Percentiles rank a stretch among this genome's conserved stretches.
phyloP scores from a whole-genome alignment of 169 alveolate species.

The Eimeria falciformis region DNA sequence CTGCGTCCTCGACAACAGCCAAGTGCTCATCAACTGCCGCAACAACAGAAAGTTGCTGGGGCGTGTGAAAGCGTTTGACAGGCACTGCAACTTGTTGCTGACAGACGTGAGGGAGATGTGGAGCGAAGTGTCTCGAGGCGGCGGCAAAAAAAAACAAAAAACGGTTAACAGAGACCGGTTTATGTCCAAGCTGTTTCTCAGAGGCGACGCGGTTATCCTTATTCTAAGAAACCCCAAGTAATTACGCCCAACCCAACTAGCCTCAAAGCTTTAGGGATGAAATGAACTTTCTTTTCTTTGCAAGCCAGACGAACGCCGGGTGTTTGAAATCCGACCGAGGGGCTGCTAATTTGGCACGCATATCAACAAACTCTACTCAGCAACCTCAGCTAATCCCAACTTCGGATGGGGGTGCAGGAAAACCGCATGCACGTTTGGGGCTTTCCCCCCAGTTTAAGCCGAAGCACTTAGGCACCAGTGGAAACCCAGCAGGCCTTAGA shows the following conservation, averaged over 20 bases:
- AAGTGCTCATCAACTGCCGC: slow-evolving; percentile 96
- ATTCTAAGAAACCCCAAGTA: slow-evolving; percentile 97
- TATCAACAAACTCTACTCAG: too few relatives aligned
- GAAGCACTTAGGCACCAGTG: too few relatives aligned
- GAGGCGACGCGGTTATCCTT: slow-evolving; percentile 98
- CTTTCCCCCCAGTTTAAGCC: too few relatives aligned
- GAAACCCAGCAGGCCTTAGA: too few relatives aligned
- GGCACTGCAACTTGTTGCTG: slow-evolving; percentile 98
- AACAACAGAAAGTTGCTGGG: slow-evolving; percentile 98
- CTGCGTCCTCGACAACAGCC: slow-evolving; percentile 96
- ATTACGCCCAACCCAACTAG: slow-evolving; percentile 1
- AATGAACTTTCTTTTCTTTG: not conserved
- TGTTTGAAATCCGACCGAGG: not conserved
- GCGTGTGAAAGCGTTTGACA: slow-evolving; percentile 97
- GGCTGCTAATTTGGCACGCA: not conserved
- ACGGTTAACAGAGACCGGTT: slow-evolving; percentile 96
- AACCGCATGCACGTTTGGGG: too few relatives aligned
- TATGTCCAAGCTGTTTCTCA: slow-evolving; percentile 95
- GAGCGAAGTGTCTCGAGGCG: slow-evolving; percentile 94
- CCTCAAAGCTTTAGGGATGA: not conserved
- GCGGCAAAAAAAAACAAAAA: slow-evolving; percentile 93
- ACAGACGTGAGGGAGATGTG: slow-evolving; percentile 99
- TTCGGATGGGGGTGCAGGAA: too few relatives aligned
- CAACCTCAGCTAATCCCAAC: too few relatives aligned
- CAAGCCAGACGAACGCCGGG: too few relatives aligned